phyloP scores from a whole-genome alignment of 768 basidiomycete species.

The Rhodocollybia butyracea region DNA sequence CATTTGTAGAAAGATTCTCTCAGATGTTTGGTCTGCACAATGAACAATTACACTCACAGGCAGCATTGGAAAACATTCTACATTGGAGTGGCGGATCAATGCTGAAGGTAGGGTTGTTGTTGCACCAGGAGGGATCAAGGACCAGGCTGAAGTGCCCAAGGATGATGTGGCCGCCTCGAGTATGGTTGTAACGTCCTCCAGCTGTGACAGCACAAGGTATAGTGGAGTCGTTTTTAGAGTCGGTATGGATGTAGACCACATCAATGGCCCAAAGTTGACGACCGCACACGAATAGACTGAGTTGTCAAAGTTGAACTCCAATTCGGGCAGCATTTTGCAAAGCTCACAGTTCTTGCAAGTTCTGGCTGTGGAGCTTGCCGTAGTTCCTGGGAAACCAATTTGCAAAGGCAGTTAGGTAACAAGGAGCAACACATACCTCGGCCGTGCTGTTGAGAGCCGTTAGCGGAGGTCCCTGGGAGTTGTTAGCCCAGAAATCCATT shows the following conservation, averaged over 20 bases:
- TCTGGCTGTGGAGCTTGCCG: too few species aligned
- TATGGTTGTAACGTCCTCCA: not conserved
- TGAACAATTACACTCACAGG: not conserved
- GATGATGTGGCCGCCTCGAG: not conserved
- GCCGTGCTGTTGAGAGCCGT: too few species aligned
- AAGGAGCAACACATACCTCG: too few species aligned
- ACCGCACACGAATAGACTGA: not conserved
- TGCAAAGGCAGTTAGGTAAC: not conserved
- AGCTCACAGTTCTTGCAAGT: not conserved
- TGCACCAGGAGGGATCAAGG: too few species aligned
- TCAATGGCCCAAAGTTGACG: not conserved
- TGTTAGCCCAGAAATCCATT: too few species aligned
- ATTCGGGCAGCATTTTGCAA: not conserved
- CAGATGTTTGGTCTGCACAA: not conserved
- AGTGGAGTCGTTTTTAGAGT: not conserved
- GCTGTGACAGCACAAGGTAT: not conserved
- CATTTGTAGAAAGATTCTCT: not conserved
- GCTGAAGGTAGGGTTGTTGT: not conserved
- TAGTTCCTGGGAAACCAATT: not conserved
- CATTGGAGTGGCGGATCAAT: not conserved
- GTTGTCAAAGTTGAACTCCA: not conserved
- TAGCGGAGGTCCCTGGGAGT: too few species aligned
- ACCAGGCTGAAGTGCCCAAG: not conserved
- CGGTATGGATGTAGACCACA: not conserved
- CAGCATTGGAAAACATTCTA: not conserved